Base-by-base conservation (phyloP, 208 protist species). In the Acanthamoeba triangularis region DNA sequence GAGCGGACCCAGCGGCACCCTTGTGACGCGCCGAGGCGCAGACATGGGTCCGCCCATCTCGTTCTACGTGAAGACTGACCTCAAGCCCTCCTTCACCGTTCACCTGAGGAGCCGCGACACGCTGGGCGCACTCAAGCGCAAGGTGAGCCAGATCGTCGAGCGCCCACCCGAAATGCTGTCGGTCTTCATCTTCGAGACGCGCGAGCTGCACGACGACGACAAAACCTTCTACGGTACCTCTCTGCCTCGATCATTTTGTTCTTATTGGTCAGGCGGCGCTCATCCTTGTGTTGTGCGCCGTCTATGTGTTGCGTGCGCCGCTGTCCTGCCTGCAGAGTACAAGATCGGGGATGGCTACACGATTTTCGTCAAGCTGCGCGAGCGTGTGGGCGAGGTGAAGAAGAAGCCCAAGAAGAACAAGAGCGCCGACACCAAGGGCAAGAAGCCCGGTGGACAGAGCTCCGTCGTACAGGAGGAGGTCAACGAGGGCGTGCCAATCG, bases 401-500 rank as follows among this genome's bases (percentile, higher is more conserved):
- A 84, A 84, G 74, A 84, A 84, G 74, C 41, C 74, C 76, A 76
- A 93, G 30, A 91, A 91, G 41, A 96, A 78, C 23, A 41, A 16
- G 30, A 37, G 30, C 65, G 33, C 28, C 49, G 33, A 47, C 20
- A 33, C 74, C 18, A 90, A 95, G 82, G 82, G 94, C 65, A 95
- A 92, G 80, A 82, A 49, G 61, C 59, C 30, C 30, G 23, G 41
- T 7, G 49, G 56, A 61, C 47, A 82, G 56, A 67, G 76, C 54
- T 8, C 44, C 3, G 49, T 76, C 33, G 23, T 28, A 18, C 61
- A 95, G 52, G 87, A 96, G n/a, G 94, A 95, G 47, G 69, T 72
- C 3, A 76, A 91, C 54, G 54, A 95, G 8, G 95, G 93, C 91
- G 93, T 95, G 52, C 96, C 94, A 16, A 59, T 96, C 37, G 72